These are phyloP conservation scores for Quercus variabilis DNA, from an alignment of 306 rosid genomes.

Conservation along the genomic window DNA sequence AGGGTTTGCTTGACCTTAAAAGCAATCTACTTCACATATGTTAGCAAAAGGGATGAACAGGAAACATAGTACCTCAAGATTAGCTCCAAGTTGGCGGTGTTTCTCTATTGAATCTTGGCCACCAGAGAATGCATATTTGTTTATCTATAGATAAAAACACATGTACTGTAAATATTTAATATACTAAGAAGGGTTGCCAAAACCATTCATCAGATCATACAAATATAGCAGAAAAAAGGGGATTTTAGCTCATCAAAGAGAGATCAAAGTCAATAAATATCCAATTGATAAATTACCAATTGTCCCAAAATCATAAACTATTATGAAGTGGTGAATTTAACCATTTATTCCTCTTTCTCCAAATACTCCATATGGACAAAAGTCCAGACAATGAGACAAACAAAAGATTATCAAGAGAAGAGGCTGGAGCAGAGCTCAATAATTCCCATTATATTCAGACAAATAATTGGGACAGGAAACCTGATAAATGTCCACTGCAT, in stretches of 20 bases:
- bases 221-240: not conserved
- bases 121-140: conserved; percentile 83
- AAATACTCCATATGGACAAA: not conserved
- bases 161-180: not conserved
- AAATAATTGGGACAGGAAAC: too few species aligned
- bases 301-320: too few species aligned
- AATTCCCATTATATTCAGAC: too few species aligned
- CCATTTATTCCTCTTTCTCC: not conserved
- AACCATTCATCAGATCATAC: not conserved
- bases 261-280: not conserved
- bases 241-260: not conserved
- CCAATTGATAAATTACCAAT: not conserved
- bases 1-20: not conserved
- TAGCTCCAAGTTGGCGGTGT: conserved; percentile 83
- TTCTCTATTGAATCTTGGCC: conserved; percentile 91
- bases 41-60: not conserved
- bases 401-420: too few species aligned
- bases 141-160: conserved; percentile 54
- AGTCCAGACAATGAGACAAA: not conserved
- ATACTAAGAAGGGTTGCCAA: not conserved
- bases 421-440: too few species aligned
- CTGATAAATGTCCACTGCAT: too few species aligned
- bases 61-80: conserved; percentile 64
- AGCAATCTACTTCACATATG: not conserved
- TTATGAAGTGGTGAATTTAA: too few species aligned